These are phyloP conservation scores for Trichoderma endophyticum DNA, from an alignment of 2,329 filamentous ascomycete genomes.

Conservation along the genomic window DNA sequence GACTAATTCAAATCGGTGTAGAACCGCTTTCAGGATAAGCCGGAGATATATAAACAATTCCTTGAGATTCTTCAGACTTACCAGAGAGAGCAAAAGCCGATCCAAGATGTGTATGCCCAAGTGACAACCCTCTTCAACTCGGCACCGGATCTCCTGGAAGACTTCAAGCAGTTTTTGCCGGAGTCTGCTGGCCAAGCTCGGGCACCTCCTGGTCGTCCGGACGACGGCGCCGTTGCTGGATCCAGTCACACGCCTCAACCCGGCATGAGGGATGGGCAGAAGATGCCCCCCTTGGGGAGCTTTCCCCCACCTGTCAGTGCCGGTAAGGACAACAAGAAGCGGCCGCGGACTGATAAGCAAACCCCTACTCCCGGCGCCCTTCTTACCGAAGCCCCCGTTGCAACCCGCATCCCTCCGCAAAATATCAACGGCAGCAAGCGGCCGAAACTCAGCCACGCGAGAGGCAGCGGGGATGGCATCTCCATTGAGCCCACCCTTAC, in stretches of 20 bases:
- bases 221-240: constrained; percentile 45
- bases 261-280: constrained; percentile 58
- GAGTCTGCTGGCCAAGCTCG: constrained; percentile 67
- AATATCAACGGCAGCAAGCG: constrained; percentile 54
- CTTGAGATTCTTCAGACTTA: constrained; percentile 97
- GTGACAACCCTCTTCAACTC: constrained; percentile 92
- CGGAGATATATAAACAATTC: constrained; percentile 99
- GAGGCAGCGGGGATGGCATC: constrained; percentile 55
- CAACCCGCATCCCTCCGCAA: constrained; percentile 32
- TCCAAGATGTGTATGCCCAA: constrained; percentile 96
- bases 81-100: constrained; percentile 95
- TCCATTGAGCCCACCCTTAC: constrained; percentile 82
- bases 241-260: constrained; percentile 56
- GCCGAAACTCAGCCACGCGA: constrained; percentile 70
- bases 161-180: constrained; percentile 97
- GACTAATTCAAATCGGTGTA: constrained; percentile 36
- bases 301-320: constrained; percentile 81
- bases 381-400: constrained; percentile 41
- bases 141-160: constrained; percentile 90
- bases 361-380: constrained; percentile 47
- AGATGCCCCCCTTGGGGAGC: constrained; percentile 90
- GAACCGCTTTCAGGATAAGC: constrained; percentile 95
- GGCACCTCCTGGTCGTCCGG: constrained; percentile 54
- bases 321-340: constrained; percentile 88
- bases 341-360: constrained; percentile 61